Evolutionary conservation across 1,284 basidiomycete species (phyloP), one percentile per base, ranked within the genome.

Genomic region (Pterulicium gracile): DNA sequence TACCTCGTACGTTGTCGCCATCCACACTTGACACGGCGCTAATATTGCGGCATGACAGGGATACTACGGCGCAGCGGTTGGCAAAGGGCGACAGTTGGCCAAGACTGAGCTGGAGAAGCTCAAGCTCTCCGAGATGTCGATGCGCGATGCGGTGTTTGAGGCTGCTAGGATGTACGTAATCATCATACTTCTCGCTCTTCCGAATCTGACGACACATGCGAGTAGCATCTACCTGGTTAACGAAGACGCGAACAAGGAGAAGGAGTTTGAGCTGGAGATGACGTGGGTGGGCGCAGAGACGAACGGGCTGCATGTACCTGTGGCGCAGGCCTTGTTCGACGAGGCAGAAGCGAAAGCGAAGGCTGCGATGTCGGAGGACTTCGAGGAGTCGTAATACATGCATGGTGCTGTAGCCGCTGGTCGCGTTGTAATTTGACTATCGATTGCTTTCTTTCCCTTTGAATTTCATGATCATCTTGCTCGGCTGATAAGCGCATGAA

Each of bases 81-180:
- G 96, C 47, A 99, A 98, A 65, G 96, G 96, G 17, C 81, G 88
- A 50, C 93, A 97, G 58, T 73, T 98, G 51, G 96, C 96, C 15
- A 98, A 97, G 75, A 98, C 95, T 2, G 96, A 98, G 63, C 71
- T 99, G 46, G 96, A 99, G 67, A 98, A 99, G 66, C 78, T 98
- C 47, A 86, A 90, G 55, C 69, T 96, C 42, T 67, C 81, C 2
- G 83, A 87, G 53, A 63, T 97, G 46, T 78, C 86, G 2, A 77
- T 76, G 45, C 74, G 82, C 51, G 82, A 97, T 62, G 93, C 91
- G n/a, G 88, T 94, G 12, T 70, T 81, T 51, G 92, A 96, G 60
- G 88, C 91, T n/a, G 93, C 93, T 14, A 75, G 93, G 63, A 96
- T 97, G 93, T 95, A 61, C 58, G 88, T 72, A 12, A 36, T 24